Base-by-base conservation (phyloP, 2,329 filamentous ascomycete species). In the Xylariaceae sp. region DNA sequence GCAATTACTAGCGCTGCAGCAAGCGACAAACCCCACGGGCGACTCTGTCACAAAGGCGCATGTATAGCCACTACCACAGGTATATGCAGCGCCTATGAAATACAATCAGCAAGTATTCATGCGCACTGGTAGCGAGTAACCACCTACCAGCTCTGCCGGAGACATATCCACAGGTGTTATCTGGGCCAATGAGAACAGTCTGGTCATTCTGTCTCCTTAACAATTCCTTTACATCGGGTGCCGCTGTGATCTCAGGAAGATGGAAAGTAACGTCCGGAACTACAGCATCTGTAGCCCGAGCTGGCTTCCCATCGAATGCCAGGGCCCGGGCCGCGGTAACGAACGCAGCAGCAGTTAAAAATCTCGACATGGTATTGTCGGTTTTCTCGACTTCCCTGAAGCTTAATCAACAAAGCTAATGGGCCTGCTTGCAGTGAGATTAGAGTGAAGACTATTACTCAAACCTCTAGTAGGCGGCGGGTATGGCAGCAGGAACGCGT, bases 141-240 rank as follows among this genome's bases (percentile, higher is more conserved):
- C 64, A n/a, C n/a, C 50, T 62, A 76, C 73, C 69, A 10, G 69
- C 49, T 23, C 67, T 69, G 26, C 73, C 79, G 24, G 70, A 71
- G 32, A 81, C 65, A 61, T 72, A 82, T 57, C 79, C 80, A 53
- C 80, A 82, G 0, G 76, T 80, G 55, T 78, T 78, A 61, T 81
- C 77, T 1, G 76, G 75, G 9, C 73, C 79, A 48, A 77, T 63
- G n/a, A 79, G 69, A 23, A 76, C 70, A 0, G 70, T 75, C 15
- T 66, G 53, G n/a, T 55, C 65, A n/a, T 56, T 58, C 2, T 44
- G 13, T 51, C 67, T 69, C 61, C 61, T 70, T 26, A 67, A 64
- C 10, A 74, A 61, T 15, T 72, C 69, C n/a, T 66, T 63, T 23
- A 72, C 48, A 10, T 57, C 64, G 3, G 77, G 74, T 6, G 73